A percentile compares a stretch with the other conserved stretches of the same genome.
Conservation (phyloP, 768 basidiomycete genomes). For the Clathrus columnatus region DNA sequence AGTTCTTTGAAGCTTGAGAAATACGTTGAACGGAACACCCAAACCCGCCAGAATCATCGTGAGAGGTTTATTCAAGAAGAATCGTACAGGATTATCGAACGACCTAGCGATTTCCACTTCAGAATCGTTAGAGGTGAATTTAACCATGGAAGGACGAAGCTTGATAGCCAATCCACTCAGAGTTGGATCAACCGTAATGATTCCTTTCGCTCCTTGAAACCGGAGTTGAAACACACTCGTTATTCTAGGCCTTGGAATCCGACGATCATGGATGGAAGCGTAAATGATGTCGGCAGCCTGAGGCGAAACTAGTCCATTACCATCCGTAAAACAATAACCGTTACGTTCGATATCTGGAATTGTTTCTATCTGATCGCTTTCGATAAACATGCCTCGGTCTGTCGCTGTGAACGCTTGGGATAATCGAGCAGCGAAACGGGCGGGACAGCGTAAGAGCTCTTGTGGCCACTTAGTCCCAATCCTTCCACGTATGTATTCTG, state of each 20-base stretch:
- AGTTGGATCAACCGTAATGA: slow-evolving; percentile 48
- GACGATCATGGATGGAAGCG: slow-evolving; percentile 25
- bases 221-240: slow-evolving; percentile 53
- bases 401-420: slow-evolving; percentile 72
- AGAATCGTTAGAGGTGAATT: slow-evolving; percentile 44
- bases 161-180: slow-evolving; percentile 41
- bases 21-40: slow-evolving; percentile 45
- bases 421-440: slow-evolving; percentile 61
- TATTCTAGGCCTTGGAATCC: slow-evolving; percentile 20
- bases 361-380: slow-evolving; percentile 29
- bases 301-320: slow-evolving; percentile 54
- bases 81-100: slow-evolving; percentile 51
- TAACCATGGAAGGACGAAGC: slow-evolving; percentile 56
- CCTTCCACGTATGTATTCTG: slow-evolving; percentile 41
- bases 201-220: slow-evolving; percentile 57
- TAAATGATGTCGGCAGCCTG: slow-evolving; percentile 45
- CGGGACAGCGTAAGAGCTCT: slow-evolving; percentile 48
- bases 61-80: slow-evolving; percentile 55
- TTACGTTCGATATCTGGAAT: slow-evolving; percentile 33
- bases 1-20: slow-evolving; percentile 42
- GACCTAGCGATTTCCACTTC: slow-evolving; percentile 55
- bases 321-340: slow-evolving; percentile 55
- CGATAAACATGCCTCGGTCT: slow-evolving; percentile 41
- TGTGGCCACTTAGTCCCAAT: slow-evolving; percentile 40
- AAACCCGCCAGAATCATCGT: slow-evolving; percentile 60